A percentile compares a stretch with the other conserved stretches of the same genome.
These are phyloP conservation scores for Oryza glumipatula DNA, from an alignment of 176 grass and related monocot species.

Conservation along the genomic window DNA sequence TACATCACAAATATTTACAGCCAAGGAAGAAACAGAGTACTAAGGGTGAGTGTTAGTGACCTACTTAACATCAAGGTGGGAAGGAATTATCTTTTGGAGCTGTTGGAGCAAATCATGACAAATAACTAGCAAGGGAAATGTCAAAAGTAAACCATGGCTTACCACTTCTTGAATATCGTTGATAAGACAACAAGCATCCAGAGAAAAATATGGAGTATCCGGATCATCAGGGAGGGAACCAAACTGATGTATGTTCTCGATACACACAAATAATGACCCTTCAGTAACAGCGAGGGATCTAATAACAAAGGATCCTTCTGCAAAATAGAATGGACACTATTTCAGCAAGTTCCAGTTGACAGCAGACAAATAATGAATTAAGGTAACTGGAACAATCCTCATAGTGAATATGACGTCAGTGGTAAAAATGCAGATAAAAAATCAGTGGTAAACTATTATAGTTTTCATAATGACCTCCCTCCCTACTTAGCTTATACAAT, in stretches of 20 bases:
- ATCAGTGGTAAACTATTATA: too few species aligned
- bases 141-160: slow-evolving; percentile 40
- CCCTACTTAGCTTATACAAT: background rate
- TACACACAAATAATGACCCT: slow-evolving; percentile 67
- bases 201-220: slow-evolving; percentile 65
- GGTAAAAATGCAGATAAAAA: slow-evolving; percentile 7
- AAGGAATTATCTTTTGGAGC: slow-evolving; percentile 2
- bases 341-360: slow-evolving; percentile 26
- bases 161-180: slow-evolving; percentile 86
- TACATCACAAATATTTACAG: background rate
- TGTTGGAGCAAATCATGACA: background rate
- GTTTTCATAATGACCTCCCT: background rate
- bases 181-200: slow-evolving; percentile 68
- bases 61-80: background rate
- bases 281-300: slow-evolving; percentile 76
- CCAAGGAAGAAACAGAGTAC: background rate
- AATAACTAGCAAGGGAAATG: slow-evolving; percentile 39
- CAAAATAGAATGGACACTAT: slow-evolving; percentile 40
- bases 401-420: background rate
- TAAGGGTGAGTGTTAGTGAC: background rate
- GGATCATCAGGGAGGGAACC: slow-evolving; percentile 57
- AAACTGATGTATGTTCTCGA: slow-evolving; percentile 82
- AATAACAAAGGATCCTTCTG: slow-evolving; percentile 56
- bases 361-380: slow-evolving; percentile 10
- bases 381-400: background rate